A percentile compares a stretch with the other conserved stretches of the same genome.
Conservation (phyloP, 257 asterid species). For the Rehmannia glutinosa region DNA sequence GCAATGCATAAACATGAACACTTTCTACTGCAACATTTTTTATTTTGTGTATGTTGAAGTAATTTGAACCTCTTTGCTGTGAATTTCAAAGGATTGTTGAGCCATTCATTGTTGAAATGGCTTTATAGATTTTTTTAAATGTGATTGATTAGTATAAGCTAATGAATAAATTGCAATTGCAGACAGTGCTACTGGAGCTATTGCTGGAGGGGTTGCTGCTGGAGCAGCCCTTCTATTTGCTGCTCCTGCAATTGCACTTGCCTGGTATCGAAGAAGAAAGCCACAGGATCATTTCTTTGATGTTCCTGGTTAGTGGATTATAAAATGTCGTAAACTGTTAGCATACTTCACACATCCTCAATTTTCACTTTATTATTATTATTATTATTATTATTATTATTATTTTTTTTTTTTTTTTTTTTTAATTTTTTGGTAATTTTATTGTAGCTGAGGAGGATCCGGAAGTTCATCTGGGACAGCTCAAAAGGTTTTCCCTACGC, state of each 20-base stretch:
- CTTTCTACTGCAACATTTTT: no score
- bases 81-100: background rate
- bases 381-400: background rate
- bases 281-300: slow-evolving; percentile 48
- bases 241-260: slow-evolving; percentile 47
- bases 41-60: background rate
- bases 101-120: background rate
- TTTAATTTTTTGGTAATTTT: background rate
- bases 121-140: background rate
- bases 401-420: background rate
- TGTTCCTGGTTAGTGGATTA: slow-evolving; percentile 43
- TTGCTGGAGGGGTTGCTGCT: slow-evolving; percentile 42
- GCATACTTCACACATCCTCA: background rate
- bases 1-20: no score
- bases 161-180: slow-evolving; percentile 19
- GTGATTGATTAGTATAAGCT: slow-evolving; percentile 1
- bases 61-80: background rate
- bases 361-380: slow-evolving; percentile 1
- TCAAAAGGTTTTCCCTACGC: slow-evolving; percentile 72
- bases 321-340: background rate
- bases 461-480: slow-evolving; percentile 90
- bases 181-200: slow-evolving; percentile 47
- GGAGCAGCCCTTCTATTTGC: slow-evolving; percentile 53
- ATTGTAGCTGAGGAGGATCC: slow-evolving; percentile 94
- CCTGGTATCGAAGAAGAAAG: slow-evolving; percentile 39